A percentile compares a stretch with the other conserved stretches of the same genome.
Conservation (phyloP, 495 filamentous ascomycete genomes). For the Aspergillus nidulans region DNA sequence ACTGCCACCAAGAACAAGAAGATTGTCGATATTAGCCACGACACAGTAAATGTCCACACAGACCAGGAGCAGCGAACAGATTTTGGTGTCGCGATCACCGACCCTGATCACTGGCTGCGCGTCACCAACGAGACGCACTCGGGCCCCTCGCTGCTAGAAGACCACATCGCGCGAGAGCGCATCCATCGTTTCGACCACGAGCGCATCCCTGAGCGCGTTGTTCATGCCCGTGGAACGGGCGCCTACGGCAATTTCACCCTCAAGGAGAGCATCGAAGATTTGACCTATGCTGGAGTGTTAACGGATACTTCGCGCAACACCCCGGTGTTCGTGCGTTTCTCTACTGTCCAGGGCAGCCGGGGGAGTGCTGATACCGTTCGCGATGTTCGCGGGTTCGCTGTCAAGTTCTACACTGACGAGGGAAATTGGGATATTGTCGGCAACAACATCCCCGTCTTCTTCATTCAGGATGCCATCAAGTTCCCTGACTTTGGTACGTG, state of each 20-base stretch:
- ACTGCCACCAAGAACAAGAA: constrained; percentile 26
- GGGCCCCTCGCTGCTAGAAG: constrained; percentile 78
- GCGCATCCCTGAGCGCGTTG: constrained; percentile 82
- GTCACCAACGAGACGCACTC: constrained; percentile 53
- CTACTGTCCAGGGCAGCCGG: constrained; percentile 72
- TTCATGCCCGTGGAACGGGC: constrained; percentile 79
- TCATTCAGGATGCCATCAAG: constrained; percentile 69
- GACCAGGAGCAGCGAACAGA: constrained; percentile 63
- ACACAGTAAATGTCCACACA: constrained; percentile 25
- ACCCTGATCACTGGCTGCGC: constrained; percentile 76
- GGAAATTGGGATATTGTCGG: constrained; percentile 69
- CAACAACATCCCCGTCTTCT: constrained; percentile 73
- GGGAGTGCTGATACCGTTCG: constrained; percentile 78
- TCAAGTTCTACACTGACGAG: constrained; percentile 64
- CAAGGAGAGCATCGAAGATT: constrained; percentile 62
- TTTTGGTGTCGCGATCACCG: constrained; percentile 68
- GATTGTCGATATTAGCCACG: constrained; percentile 27
- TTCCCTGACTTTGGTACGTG: constrained; percentile 44
- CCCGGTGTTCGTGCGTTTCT: constrained; percentile 77
- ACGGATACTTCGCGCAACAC: constrained; percentile 78
- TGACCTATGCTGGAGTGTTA: constrained; percentile 67
- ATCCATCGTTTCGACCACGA: constrained; percentile 78
- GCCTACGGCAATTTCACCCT: constrained; percentile 83
- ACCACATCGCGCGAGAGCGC: constrained; percentile 74
- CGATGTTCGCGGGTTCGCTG: constrained; percentile 76